These are phyloP conservation scores for Phytophthora rubi DNA, from an alignment of 352 stramenopile genomes.

Conservation along the genomic window DNA sequence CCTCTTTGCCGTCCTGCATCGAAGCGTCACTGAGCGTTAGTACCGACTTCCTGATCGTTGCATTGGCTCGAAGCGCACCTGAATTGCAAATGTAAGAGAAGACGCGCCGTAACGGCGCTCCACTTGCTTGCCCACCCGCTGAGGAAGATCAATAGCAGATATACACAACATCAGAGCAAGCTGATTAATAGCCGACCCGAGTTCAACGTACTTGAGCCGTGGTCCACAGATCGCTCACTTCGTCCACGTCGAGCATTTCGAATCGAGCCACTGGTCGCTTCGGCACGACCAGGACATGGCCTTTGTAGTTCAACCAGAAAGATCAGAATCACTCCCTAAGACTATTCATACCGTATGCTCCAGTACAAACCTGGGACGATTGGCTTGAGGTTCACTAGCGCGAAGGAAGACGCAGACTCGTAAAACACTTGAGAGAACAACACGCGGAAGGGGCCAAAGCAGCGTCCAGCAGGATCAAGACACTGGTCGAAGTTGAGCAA, in stretches of 20 bases:
- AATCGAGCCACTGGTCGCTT: conserved; percentile 80
- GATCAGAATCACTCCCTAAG: neutral
- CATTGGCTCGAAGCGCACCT: conserved; percentile 42
- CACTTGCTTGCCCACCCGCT: conserved; percentile 69
- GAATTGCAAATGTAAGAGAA: conserved; percentile 93
- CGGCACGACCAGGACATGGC: conserved; percentile 92
- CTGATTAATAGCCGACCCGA: neutral
- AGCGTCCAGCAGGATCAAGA: conserved; percentile 37
- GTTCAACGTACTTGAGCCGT: conserved; percentile 64
- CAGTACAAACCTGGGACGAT: conserved; percentile 79
- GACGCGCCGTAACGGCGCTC: conserved; percentile 71
- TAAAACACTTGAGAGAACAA: conserved; percentile 63
- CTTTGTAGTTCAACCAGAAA: conserved; percentile 21
- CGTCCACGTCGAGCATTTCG: conserved; percentile 75
- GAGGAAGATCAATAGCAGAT: conserved; percentile 26
- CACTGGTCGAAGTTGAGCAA: conserved; percentile 47
- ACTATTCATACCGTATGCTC: too few species aligned
- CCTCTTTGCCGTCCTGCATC: conserved; percentile 79
- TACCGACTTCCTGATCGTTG: neutral
- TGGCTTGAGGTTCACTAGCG: conserved; percentile 94
- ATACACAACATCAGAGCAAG: neutral
- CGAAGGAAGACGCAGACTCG: conserved; percentile 60
- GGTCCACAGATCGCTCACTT: conserved; percentile 91
- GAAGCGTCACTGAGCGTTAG: neutral
- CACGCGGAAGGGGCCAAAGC: conserved; percentile 61